Evolutionary conservation across 768 basidiomycete genomes (phyloP).

Genomic region (Amanita fuliginea): DNA sequence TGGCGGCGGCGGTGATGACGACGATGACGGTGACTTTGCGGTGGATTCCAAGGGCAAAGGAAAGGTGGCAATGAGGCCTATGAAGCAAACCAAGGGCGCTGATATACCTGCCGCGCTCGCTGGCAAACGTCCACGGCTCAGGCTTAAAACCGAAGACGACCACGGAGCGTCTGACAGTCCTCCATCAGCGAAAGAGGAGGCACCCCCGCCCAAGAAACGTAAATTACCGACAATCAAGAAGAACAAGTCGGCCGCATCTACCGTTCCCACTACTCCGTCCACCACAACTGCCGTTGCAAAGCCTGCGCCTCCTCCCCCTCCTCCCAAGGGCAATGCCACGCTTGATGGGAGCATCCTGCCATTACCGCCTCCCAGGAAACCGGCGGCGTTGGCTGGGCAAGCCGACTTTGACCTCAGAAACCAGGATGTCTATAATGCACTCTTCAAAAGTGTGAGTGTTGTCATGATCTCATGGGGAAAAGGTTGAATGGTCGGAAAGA

Average conservation of each 20-base stretch:
- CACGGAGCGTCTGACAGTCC: slow-evolving; percentile 8
- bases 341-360: slow-evolving; percentile 2
- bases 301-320: slow-evolving; percentile 16
- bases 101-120: not conserved
- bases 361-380: slow-evolving; percentile 18
- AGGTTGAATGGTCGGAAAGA: slow-evolving; percentile 15
- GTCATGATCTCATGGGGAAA: not conserved
- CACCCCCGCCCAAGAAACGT: slow-evolving; percentile 41
- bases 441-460: slow-evolving; percentile 44
- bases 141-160: slow-evolving; percentile 15
- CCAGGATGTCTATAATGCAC: slow-evolving; percentile 45
- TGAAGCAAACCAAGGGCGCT: slow-evolving; percentile 7
- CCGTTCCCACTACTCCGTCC: slow-evolving; percentile 14
- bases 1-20: slow-evolving; percentile 9
- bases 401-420: slow-evolving; percentile 58
- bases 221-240: slow-evolving; percentile 66
- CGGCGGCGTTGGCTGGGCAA: slow-evolving; percentile 32
- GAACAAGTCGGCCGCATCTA: slow-evolving; percentile 30
- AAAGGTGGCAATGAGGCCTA: slow-evolving; percentile 9
- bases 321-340: slow-evolving; percentile 10
- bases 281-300: slow-evolving; percentile 15
- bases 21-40: slow-evolving; percentile 11
- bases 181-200: slow-evolving; percentile 19
- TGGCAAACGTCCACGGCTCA: slow-evolving; percentile 10
- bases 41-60: slow-evolving; percentile 20